Evolutionary conservation across 768 basidiomycete species (phyloP), one percentile per base, ranked within the genome.

Genomic region (Lepiota venenata): DNA sequence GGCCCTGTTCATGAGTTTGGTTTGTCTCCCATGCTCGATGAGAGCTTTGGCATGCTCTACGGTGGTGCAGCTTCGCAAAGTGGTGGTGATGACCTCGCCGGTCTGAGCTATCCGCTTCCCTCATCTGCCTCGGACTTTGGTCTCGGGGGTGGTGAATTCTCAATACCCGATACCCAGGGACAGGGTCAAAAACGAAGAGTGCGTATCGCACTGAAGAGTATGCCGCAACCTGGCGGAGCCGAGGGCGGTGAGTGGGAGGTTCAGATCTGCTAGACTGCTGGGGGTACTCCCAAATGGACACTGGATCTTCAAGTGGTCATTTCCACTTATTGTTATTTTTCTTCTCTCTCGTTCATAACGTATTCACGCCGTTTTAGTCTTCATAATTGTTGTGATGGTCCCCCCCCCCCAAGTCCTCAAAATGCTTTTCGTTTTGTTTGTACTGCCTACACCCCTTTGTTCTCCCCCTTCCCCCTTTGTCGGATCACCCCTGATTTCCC

Each of bases 241-340:
- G 83, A 85, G 65, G 84, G 84, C 44, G 87, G 86, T 57, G 87
- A 88, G 71, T 88, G 87, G 87, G 87, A 90, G 66, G 85, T 90
- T 43, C 81, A 86, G 64, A 72, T 88, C 48, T 87, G 84, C 67
- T 87, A 70, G 74, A 56, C 18, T 37, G 42, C 43, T 36, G 39
- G 50, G n/a, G 39, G 39, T 53, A 39, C 42, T 43, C 55, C 59
- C 52, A 55, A 58, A 21, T 29, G 20, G 12, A 35, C 50, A 40
- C 45, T 50, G 53, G 50, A 49, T 40, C 41, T 51, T 43, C 39
- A 11, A 29, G 38, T 51, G 50, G 43, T 43, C 50, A 43, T 50
- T 41, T 15, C 36, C 39, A 25, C 11, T 16, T 55, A 55, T 57
- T 50, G 48, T 55, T 51, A 55, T 54, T 40, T 41, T 39, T 45